Evolutionary conservation across 1,139 yeast species (phyloP), one percentile per base, ranked within the genome.

Genomic region (Debaryomyces sp.): DNA sequence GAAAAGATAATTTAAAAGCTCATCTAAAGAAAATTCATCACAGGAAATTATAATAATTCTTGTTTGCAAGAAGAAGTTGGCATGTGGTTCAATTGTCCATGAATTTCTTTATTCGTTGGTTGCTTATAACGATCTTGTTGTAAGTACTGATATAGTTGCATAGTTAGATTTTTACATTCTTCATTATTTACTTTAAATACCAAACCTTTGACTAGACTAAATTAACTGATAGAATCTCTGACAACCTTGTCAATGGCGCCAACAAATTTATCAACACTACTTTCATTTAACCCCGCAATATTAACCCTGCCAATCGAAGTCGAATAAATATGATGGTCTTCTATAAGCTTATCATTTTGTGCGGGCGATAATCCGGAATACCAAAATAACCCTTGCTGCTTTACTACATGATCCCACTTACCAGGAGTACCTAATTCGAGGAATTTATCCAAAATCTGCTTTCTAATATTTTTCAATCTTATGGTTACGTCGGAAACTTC

Each of bases 1-100:
- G 89, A 56, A 82, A 81, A 59, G 89, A 84, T 59, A 84, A 84
- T 56, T 70, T 85, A 55, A 83, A 84, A 59, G 89, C 87, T 9
- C 91, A 85, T 65, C 68, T 82, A 57, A 82, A 86, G 71, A 84
- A 84, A 60, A 82, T 84, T 41, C 89, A 84, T 61, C 63, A 64
- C 43, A 56, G 63, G 43, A 50, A 50, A 38, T 18, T 47, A 22
- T 50, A 45, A 37, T 9, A 18, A 4, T 15, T 32, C 5, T 15
- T 32, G 9, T 13, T 4, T 42, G 12, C 29, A 9, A 9, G 12
- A 2, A 10, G 12, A 35, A 35, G 13, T n/a, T 21, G 15, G 13
- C 15, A n/a, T 21, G 9, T 12, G 18, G 15, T 8, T n/a, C 23
- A 13, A 23, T 23, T 22, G 23, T n/a, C 13, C n/a, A 23, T 6